phyloP scores from a whole-genome alignment of 164 flowering plant species.

The Berberis thunbergii region DNA sequence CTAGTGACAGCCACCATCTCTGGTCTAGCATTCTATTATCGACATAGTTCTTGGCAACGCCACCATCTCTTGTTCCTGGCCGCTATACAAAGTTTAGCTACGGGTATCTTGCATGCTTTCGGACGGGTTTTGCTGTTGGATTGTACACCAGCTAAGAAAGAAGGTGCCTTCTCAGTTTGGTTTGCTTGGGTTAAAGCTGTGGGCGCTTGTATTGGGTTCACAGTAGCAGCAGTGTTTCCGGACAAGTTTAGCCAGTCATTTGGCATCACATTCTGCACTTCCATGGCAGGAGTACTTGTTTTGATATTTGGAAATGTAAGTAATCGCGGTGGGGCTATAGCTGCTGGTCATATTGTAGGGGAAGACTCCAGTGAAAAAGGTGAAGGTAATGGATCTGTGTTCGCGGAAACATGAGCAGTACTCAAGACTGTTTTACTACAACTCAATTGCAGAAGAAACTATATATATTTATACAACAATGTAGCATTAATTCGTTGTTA shows the following conservation, averaged over 20 bases:
- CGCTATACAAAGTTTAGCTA: slow-evolving; percentile 36
- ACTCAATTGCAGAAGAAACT: no score
- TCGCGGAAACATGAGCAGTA: background rate
- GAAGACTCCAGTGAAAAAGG: slow-evolving; percentile 18
- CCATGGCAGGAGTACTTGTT: slow-evolving; percentile 20
- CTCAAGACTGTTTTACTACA: background rate
- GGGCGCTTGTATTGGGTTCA: slow-evolving; percentile 45
- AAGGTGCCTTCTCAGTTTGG: slow-evolving; percentile 55
- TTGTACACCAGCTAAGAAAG: slow-evolving; percentile 47
- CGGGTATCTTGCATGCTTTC: slow-evolving; percentile 45
- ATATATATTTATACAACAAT: no score
- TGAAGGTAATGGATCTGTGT: background rate
- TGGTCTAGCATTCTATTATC: slow-evolving; percentile 38
- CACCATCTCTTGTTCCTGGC: slow-evolving; percentile 25
- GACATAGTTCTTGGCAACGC: slow-evolving; percentile 21
- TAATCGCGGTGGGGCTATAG: slow-evolving; percentile 43
- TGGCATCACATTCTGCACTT: slow-evolving; percentile 28
- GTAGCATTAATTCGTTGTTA: no score
- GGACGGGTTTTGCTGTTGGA: slow-evolving; percentile 49
- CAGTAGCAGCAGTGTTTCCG: slow-evolving; percentile 28
- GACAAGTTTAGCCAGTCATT: slow-evolving; percentile 25
- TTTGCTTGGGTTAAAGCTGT: slow-evolving; percentile 34
- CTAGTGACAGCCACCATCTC: slow-evolving; percentile 27
- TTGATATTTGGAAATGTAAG: slow-evolving; percentile 51
- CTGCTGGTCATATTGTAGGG: slow-evolving; percentile 41